Evolutionary conservation across 768 basidiomycete genomes (phyloP).

Genomic region (Porpolomopsis calyptriformis): DNA sequence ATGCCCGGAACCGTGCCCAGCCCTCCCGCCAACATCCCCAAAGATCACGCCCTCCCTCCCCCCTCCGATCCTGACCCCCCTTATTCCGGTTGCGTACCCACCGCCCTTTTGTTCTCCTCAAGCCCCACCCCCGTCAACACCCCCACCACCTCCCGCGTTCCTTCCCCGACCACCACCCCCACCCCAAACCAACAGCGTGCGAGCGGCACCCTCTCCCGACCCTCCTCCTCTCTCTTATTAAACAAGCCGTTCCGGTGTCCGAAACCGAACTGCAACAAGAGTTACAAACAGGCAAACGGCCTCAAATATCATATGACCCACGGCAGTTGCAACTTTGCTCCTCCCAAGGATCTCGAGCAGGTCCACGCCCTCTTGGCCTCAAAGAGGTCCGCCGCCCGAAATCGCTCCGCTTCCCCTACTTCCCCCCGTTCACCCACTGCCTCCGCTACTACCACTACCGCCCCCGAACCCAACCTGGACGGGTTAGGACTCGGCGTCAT

Average conservation of each 20-base stretch:
- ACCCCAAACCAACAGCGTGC: conserved; percentile 12
- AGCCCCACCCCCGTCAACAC: conserved; percentile 36
- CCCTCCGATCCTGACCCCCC: conserved; percentile 20
- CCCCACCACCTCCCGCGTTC: conserved; percentile 16
- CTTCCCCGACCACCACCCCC: conserved; percentile 11
- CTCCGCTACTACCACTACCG: neutral
- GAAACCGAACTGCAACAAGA: conserved; percentile 91
- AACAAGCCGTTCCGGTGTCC: conserved; percentile 90
- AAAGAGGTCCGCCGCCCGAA: conserved; percentile 23
- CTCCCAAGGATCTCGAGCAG: conserved; percentile 74
- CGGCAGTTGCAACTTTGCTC: conserved; percentile 88
- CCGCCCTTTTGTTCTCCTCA: conserved; percentile 48
- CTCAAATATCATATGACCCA: conserved; percentile 93
- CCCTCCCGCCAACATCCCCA: conserved; percentile 13
- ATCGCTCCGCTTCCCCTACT: conserved; percentile 4
- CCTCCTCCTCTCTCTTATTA: conserved; percentile 49
- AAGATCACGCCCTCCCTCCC: neutral
- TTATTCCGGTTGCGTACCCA: conserved; percentile 42
- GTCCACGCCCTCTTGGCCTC: conserved; percentile 61
- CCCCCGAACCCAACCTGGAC: conserved; percentile 16
- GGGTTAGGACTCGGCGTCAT: conserved; percentile 33
- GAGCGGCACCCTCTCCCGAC: conserved; percentile 21
- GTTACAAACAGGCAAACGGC: conserved; percentile 92
- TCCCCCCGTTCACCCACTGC: neutral
- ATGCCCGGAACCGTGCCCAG: conserved; percentile 39